Evolutionary conservation across 495 filamentous ascomycete genomes (phyloP), one percentile per base, ranked within the genome.

Genomic region (Lasiosphaeria miniovina): DNA sequence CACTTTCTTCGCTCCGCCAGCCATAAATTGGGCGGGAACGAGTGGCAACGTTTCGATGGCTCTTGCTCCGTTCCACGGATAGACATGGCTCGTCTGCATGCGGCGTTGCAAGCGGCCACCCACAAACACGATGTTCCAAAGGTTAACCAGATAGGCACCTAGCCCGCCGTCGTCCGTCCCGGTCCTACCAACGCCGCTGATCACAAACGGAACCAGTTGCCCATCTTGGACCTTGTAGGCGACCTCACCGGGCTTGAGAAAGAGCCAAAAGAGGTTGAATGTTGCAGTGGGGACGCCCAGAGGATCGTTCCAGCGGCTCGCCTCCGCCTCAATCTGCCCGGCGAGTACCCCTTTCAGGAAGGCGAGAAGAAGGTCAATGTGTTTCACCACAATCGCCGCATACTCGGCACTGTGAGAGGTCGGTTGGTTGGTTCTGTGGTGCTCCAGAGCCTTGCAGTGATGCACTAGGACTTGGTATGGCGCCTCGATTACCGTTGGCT

Each of bases 381-480:
- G 74, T 31, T 64, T 66, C 9, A 55, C 48, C 10, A 70, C 74
- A 1, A 68, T 73, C n/a, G 58, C 58, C 9, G 57, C 61, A 33
- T 71, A 76, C 51, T 70, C 73, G 7, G 54, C 57, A 40, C 68
- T 66, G 43, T 77, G 73, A 12, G 45, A 66, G 3, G 52, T 53
- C 1, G 72, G 71, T 56, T 75, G 74, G 41, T 65, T 67, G 38
- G 57, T 36, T 41, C 67, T 72, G 59, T 75, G 77, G 1, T 24
- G 58, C n/a, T 67, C 59, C n/a, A 78, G 67, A 6, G 58, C 69
- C 12, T 55, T 55, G 38, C 60, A 65, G 53, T 73, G 70, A 55
- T 76, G 73, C 7, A 72, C 55, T 9, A 79, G 63, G 6, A 76
- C 68, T 12, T 63, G 60, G 58, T 74, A 77, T 4, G 75, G 76